These are phyloP conservation scores for Corylus avellana DNA, from an alignment of 306 rosid species.

Conservation along the genomic window DNA sequence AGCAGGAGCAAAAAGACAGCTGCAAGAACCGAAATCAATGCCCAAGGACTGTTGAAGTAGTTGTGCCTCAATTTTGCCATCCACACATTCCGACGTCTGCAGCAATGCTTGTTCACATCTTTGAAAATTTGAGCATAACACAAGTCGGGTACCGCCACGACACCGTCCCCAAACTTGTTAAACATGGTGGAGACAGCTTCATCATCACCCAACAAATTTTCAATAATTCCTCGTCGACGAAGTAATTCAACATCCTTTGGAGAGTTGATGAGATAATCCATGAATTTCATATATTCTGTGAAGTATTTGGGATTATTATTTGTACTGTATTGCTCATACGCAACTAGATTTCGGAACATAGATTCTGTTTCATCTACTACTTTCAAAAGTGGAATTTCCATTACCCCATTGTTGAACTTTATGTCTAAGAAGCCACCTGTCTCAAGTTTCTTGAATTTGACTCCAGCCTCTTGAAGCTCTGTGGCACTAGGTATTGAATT, in stretches of 20 bases:
- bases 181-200: neutral
- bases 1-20: neutral
- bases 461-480: neutral
- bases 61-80: neutral
- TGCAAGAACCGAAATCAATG: neutral
- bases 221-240: neutral
- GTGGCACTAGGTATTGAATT: neutral
- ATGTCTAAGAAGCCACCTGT: no score
- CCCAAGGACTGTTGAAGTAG: slow-evolving; percentile 5
- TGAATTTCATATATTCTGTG: neutral
- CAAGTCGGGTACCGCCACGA: neutral
- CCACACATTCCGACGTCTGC: neutral
- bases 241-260: slow-evolving; percentile 1
- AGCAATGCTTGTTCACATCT: neutral
- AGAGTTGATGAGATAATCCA: neutral
- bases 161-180: neutral
- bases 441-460: no score
- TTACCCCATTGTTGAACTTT: neutral
- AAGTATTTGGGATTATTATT: neutral
- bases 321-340: neutral
- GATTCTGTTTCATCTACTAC: neutral
- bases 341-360: neutral
- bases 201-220: neutral
- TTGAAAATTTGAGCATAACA: neutral
- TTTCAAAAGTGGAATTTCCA: neutral